Conservation (phyloP, 805 yeast species). For the Yamadazyma olivae region DNA sequence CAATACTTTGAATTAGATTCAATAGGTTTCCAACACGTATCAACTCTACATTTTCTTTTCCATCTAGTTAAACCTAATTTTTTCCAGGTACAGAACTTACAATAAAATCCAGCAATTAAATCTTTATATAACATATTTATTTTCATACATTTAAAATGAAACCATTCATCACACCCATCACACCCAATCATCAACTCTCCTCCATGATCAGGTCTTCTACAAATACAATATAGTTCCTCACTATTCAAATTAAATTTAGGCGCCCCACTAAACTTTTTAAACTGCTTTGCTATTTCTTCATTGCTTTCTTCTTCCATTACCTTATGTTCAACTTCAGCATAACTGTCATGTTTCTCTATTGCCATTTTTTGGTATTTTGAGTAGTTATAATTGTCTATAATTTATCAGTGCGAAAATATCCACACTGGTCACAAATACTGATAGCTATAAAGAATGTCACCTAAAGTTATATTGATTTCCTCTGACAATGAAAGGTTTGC, state of each 20-base stretch:
- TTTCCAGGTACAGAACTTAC: constrained; percentile 67
- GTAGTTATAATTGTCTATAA: too few relatives aligned
- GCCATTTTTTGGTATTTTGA: too few relatives aligned
- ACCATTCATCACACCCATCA: constrained; percentile 96
- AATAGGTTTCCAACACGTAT: constrained; percentile 56
- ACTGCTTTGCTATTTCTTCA: constrained; percentile 35
- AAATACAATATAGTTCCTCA: constrained; percentile 71
- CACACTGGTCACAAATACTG: too few relatives aligned
- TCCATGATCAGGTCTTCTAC: constrained; percentile 76
- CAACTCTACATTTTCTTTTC: constrained; percentile 73
- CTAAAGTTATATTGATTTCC: constrained; percentile 56
- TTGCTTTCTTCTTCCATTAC: constrained; percentile 16
- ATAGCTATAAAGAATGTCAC: too few relatives aligned
- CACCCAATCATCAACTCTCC: constrained; percentile 86
- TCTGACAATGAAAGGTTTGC: constrained; percentile 78
- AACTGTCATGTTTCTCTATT: too few relatives aligned
- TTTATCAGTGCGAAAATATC: too few relatives aligned
- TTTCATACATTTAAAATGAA: constrained; percentile 75
- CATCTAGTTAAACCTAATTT: constrained; percentile 55
- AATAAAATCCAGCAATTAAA: constrained; percentile 62
- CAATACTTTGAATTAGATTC: constrained; percentile 65
- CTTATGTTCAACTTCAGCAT: constrained; percentile 6
- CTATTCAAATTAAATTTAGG: constrained; percentile 46
- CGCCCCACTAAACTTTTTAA: constrained; percentile 30
- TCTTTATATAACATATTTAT: constrained; percentile 48